Evolutionary conservation across 2,329 filamentous ascomycete species (phyloP).

Genomic region (Monilinia fructicola): DNA sequence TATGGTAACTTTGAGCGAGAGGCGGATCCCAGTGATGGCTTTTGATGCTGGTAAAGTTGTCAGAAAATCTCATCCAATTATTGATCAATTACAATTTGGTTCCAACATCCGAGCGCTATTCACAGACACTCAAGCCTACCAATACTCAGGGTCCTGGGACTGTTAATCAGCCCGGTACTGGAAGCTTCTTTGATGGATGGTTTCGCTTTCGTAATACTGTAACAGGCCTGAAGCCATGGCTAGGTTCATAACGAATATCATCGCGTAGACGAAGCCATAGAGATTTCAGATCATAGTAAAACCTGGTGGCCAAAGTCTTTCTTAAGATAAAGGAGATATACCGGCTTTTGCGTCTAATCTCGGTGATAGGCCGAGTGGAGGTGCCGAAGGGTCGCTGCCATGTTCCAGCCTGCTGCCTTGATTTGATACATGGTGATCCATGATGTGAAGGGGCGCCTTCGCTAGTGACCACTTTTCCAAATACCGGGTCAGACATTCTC

Average conservation of each 20-base stretch:
- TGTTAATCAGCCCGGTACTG: no score
- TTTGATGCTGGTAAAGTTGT: background rate
- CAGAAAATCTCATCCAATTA: slow-evolving; percentile 1
- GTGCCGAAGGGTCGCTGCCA: background rate
- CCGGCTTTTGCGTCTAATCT: background rate
- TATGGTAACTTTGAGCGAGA: no score
- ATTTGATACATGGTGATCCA: background rate
- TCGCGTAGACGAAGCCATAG: background rate
- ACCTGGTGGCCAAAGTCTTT: background rate
- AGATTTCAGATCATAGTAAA: background rate
- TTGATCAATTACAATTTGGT: background rate
- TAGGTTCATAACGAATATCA: background rate
- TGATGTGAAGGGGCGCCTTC: background rate
- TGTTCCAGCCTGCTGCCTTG: slow-evolving; percentile 4
- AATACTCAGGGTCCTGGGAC: no score
- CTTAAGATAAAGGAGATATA: background rate
- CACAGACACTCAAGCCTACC: no score
- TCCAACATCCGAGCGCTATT: background rate
- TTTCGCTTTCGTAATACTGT: no score
- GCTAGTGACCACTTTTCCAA: background rate
- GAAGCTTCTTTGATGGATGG: no score
- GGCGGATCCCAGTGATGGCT: background rate
- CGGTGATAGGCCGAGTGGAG: background rate
- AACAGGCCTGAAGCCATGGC: background rate
- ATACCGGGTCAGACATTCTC: background rate